A percentile compares a stretch with the other conserved stretches of the same genome.
These are phyloP conservation scores for Polyplosphaeria fusca DNA, from an alignment of 495 filamentous ascomycete species.

Conservation along the genomic window DNA sequence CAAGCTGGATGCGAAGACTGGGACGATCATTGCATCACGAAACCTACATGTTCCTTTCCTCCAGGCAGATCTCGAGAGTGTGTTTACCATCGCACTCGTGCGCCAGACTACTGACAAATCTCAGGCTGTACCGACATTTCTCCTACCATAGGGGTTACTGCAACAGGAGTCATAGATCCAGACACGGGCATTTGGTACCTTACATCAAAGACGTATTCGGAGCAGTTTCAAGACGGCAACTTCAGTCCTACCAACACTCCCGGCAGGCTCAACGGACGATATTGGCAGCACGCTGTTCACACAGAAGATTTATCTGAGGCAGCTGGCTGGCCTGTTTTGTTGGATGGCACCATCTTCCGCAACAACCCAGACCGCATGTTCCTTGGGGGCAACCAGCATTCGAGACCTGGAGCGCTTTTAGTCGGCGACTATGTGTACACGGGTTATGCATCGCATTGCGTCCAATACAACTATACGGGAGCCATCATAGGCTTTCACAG, in stretches of 20 bases:
- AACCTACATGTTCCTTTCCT: conserved; percentile 49
- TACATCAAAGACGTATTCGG: conserved; percentile 46
- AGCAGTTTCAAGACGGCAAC: conserved; percentile 9
- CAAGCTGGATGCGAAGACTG: conserved; percentile 48
- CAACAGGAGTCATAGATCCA: conserved; percentile 50
- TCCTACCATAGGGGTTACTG: conserved; percentile 47
- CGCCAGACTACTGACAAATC: neutral
- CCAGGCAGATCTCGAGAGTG: conserved; percentile 39
- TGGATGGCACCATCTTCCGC: conserved; percentile 43
- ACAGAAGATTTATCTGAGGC: conserved; percentile 41
- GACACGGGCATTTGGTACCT: conserved; percentile 46
- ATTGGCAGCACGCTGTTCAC: conserved; percentile 46
- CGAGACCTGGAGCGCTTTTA: conserved; percentile 45
- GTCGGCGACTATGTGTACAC: conserved; percentile 45
- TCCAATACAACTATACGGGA: conserved; percentile 50
- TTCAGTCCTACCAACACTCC: conserved; percentile 15
- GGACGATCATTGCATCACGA: conserved; percentile 42
- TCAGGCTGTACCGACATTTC: conserved; percentile 50
- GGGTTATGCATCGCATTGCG: conserved; percentile 49
- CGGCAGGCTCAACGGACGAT: conserved; percentile 28
- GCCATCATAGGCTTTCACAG: conserved; percentile 49
- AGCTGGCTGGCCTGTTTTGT: conserved; percentile 41
- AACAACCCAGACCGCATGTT: conserved; percentile 48
- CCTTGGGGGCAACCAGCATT: conserved; percentile 45
- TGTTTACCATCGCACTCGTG: neutral